Base-by-base conservation (phyloP, 805 yeast species). In the Saccharomycopsis sp. region DNA sequence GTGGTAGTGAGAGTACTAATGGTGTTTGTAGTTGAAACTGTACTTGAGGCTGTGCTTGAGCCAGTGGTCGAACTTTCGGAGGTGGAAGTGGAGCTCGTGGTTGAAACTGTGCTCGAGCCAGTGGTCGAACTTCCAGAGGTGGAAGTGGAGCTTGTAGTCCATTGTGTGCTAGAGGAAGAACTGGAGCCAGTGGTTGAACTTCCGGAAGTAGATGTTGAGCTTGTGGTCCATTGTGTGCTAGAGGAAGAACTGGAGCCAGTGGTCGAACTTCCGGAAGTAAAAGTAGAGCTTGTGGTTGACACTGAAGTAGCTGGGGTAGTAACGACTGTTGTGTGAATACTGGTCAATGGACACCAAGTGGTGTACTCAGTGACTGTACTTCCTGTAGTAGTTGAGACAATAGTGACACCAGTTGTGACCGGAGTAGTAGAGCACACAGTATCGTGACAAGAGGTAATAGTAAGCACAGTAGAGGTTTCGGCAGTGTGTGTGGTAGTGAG, bases 311-410 rank as follows among this genome's bases (percentile, higher is more conserved):
- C n/a, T 29, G 37, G 12, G 12, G 37, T 29, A 12, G 37, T 15
- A 37, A 37, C 44, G 7, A 55, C 50, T 53, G 62, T 46, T 29
- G 37, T 7, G 37, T 29, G 37, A 12, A 12, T 29, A 60, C 62
- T 63, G 50, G 66, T 67, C 48, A 70, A 66, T 61, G 66, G 66
- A 57, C 65, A 62, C 63, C 57, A 62, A 51, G 66, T 64, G 55
- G 66, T 64, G 62, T 61, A 59, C 21, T 53, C 54, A 47, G 66
- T 63, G 24, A 23, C 61, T 51, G 52, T 53, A 55, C 58, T 61
- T 2, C 54, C 51, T 34, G 57, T 34, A 34, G 59, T 57, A 18
- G 51, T 37, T 23, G 40, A 24, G 20, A 29, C 34, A 18, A 21
- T 34, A 47, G 51, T 48, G 16, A 37, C 20, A 14, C 24, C 24